Percentiles rank a stretch among this genome's conserved stretches.
Evolutionary conservation across 441 rosid genomes (phyloP).

Genomic region (Macaranga tanarius): DNA sequence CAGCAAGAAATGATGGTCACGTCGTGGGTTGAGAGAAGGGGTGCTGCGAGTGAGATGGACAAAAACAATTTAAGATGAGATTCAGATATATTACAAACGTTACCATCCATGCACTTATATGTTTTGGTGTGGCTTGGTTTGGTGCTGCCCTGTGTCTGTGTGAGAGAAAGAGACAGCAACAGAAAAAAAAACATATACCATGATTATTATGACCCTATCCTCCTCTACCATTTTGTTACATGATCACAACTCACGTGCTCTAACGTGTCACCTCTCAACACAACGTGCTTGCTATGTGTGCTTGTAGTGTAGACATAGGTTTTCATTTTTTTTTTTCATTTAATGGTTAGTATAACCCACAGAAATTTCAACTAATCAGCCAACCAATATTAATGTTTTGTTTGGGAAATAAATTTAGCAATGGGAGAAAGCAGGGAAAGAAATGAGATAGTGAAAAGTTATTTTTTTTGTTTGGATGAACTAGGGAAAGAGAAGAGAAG

Average conservation of each 20-base stretch:
- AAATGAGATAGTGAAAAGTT: too few relatives aligned
- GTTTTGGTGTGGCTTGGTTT: too few relatives aligned
- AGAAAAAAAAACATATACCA: background rate
- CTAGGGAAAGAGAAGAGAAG: too few relatives aligned
- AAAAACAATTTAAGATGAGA: too few relatives aligned
- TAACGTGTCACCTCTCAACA: background rate
- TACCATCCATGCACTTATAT: background rate
- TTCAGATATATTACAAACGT: background rate
- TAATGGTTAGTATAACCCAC: too few relatives aligned
- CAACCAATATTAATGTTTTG: too few relatives aligned
- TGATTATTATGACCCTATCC: background rate
- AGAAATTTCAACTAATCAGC: too few relatives aligned
- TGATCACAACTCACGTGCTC: slow-evolving; percentile 24
- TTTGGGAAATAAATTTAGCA: too few relatives aligned
- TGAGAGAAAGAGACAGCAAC: background rate
- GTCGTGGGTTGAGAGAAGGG: slow-evolving; percentile 10
- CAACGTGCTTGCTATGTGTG: slow-evolving; percentile 21
- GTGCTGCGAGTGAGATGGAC: background rate
- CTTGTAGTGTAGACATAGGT: background rate
- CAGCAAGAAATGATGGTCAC: slow-evolving; percentile 33
- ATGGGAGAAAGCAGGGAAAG: too few relatives aligned
- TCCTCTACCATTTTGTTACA: background rate
- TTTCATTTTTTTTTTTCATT: background rate
- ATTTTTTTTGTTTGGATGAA: too few relatives aligned
- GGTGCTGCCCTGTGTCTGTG: too few relatives aligned